Evolutionary conservation across 2,329 filamentous ascomycete genomes (phyloP).

Genomic region (Diaporthe caulivora): DNA sequence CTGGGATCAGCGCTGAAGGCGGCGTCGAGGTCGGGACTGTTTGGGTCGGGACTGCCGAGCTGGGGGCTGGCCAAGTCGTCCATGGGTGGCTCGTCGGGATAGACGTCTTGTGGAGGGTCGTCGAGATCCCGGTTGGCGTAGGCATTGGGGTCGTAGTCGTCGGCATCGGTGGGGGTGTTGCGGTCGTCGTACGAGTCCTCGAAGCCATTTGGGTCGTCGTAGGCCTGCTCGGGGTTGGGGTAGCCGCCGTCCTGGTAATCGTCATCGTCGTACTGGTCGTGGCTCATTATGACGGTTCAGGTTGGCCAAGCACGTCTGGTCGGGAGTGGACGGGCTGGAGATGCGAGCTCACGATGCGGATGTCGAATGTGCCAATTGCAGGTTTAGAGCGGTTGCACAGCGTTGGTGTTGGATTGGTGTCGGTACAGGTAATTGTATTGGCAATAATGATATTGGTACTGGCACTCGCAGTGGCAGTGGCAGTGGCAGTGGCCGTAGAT

Average conservation of each 20-base stretch:
- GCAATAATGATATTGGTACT: background rate
- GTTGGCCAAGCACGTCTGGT: background rate
- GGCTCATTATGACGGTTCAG: constrained; percentile 29
- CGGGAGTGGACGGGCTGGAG: background rate
- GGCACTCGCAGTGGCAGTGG: constrained; percentile 18
- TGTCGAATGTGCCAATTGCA: background rate
- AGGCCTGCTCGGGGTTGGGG: constrained; percentile 28
- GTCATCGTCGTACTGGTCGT: constrained; percentile 33
- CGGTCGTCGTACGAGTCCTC: constrained; percentile 29
- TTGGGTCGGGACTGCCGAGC: background rate
- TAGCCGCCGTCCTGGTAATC: constrained; percentile 26
- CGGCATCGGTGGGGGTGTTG: constrained; percentile 27
- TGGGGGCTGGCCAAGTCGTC: constrained; percentile 24
- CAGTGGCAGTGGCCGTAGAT: background rate
- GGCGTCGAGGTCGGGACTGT: background rate
- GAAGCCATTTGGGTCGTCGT: constrained; percentile 25
- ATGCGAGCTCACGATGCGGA: too few relatives aligned
- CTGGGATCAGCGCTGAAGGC: constrained; percentile 32
- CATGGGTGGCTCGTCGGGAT: constrained; percentile 25
- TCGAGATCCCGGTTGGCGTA: constrained; percentile 31
- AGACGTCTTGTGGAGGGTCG: constrained; percentile 27
- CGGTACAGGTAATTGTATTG: background rate
- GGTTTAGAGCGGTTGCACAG: background rate
- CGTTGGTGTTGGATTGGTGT: background rate
- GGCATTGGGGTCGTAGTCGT: constrained; percentile 25